Evolutionary conservation across 1,284 basidiomycete genomes (phyloP).

Genomic region (Ustilago xerochloae): DNA sequence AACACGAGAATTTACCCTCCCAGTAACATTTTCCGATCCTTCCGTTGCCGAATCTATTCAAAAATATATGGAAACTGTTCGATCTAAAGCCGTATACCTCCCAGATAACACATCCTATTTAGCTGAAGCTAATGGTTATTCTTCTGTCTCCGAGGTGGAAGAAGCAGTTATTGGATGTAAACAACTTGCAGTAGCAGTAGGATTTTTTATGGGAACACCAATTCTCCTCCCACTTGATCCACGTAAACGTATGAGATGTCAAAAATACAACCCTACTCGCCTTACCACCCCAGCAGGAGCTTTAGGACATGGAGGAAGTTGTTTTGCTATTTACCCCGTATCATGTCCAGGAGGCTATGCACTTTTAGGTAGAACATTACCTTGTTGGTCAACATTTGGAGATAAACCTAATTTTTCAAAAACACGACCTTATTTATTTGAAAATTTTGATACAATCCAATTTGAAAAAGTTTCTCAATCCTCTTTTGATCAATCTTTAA

Average conservation of each 20-base stretch:
- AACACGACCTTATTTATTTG: conserved; percentile 75
- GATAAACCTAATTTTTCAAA: conserved; percentile 71
- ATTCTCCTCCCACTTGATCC: conserved; percentile 72
- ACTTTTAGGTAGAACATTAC: conserved; percentile 72
- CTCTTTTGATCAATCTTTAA: conserved; percentile 71
- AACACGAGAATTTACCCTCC: conserved; percentile 69
- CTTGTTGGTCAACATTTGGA: conserved; percentile 76
- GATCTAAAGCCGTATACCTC: conserved; percentile 76
- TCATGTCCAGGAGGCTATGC: conserved; percentile 78
- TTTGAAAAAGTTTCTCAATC: conserved; percentile 43
- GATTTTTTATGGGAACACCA: conserved; percentile 65
- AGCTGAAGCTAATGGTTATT: conserved; percentile 75
- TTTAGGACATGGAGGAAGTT: conserved; percentile 69
- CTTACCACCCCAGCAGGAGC: conserved; percentile 73
- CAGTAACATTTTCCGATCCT: conserved; percentile 76
- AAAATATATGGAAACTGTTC: conserved; percentile 73
- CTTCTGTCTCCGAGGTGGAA: conserved; percentile 54
- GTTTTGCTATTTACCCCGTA: conserved; percentile 76
- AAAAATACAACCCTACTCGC: conserved; percentile 70
- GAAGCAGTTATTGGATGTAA: conserved; percentile 60
- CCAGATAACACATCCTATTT: conserved; percentile 78
- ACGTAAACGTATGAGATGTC: conserved; percentile 71
- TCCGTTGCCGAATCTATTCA: conserved; percentile 73
- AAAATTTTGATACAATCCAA: conserved; percentile 76
- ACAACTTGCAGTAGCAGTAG: conserved; percentile 59